Conservation (phyloP, 805 yeast genomes). For the Candida arabinofermentans region DNA sequence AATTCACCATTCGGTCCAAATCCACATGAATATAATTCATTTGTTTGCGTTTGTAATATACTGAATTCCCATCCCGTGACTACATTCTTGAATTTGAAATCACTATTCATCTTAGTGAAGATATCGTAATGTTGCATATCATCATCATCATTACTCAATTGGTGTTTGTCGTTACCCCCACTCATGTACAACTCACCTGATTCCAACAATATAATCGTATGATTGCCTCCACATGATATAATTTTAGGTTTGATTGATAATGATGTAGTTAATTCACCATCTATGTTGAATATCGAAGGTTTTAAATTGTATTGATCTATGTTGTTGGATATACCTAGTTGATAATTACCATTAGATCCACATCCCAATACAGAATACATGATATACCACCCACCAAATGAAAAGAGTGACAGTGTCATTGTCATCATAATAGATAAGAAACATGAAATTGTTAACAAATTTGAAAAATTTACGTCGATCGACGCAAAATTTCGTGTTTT, state of each 20-base stretch:
- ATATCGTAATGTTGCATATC: constrained; percentile 3
- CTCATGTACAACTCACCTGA: constrained; percentile 51
- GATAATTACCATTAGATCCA: constrained; percentile 84
- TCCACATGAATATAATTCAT: constrained; percentile 53
- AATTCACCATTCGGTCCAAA: constrained; percentile 70
- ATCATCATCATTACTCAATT: constrained; percentile 11
- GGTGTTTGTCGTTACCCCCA: constrained; percentile 37
- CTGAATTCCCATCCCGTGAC: constrained; percentile 83
- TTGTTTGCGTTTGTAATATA: constrained; percentile 39
- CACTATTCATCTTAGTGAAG: constrained; percentile 7
- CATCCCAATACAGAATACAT: constrained; percentile 39
- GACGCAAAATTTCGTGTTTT: no score
- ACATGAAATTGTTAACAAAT: no score
- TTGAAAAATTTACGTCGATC: no score
- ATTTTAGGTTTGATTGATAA: constrained; percentile 29
- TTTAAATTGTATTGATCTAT: constrained; percentile 43
- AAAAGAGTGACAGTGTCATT: no score
- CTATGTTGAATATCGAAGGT: constrained; percentile 3
- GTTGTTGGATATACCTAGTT: constrained; percentile 58
- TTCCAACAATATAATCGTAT: constrained; percentile 56
- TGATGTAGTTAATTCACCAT: background rate
- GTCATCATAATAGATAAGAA: no score
- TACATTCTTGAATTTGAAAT: constrained; percentile 39
- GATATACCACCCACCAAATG: no score
- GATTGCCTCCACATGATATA: constrained; percentile 83